A percentile compares a stretch with the other conserved stretches of the same genome.
These are phyloP conservation scores for Psophocarpus tetragonolobus DNA, from an alignment of 306 rosid species.

Conservation along the genomic window DNA sequence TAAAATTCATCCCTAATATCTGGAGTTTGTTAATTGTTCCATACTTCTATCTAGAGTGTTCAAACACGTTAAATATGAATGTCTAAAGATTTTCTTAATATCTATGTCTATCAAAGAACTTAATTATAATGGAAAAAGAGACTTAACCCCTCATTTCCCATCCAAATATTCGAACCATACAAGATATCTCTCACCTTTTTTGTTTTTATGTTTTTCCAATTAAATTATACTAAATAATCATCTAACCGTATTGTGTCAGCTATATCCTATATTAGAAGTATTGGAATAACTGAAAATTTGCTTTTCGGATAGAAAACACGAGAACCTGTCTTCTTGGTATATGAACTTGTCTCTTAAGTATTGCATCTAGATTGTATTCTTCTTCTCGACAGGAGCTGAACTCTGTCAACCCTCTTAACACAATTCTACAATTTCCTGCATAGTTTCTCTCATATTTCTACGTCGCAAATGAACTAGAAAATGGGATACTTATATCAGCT, in stretches of 20 bases:
- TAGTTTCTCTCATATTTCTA: slow-evolving; percentile 8
- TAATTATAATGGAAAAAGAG: not conserved
- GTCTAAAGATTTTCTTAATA: not conserved
- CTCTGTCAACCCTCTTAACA: slow-evolving; percentile 7
- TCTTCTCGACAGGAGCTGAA: not conserved
- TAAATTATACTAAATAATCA: not conserved
- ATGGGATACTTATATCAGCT: not conserved
- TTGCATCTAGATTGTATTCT: slow-evolving; percentile 2
- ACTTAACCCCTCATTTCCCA: not conserved
- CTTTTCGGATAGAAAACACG: not conserved
- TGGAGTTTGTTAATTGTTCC: too few species aligned
- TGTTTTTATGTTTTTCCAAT: not conserved
- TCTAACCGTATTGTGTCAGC: not conserved
- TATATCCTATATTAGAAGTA: not conserved
- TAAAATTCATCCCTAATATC: not conserved
- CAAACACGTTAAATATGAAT: not conserved
- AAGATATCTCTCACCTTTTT: not conserved
- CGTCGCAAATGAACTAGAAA: slow-evolving; percentile 14
- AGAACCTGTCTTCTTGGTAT: not conserved
- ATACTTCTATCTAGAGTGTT: not conserved
- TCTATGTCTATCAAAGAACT: too few species aligned
- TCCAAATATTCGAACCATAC: not conserved
- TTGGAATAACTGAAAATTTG: not conserved
- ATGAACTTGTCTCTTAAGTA: slow-evolving; percentile 18
- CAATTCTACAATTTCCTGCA: slow-evolving; percentile 4